Evolutionary conservation across 371 early-diverging fungal genomes (phyloP).

Genomic region (Mortierella sp.): DNA sequence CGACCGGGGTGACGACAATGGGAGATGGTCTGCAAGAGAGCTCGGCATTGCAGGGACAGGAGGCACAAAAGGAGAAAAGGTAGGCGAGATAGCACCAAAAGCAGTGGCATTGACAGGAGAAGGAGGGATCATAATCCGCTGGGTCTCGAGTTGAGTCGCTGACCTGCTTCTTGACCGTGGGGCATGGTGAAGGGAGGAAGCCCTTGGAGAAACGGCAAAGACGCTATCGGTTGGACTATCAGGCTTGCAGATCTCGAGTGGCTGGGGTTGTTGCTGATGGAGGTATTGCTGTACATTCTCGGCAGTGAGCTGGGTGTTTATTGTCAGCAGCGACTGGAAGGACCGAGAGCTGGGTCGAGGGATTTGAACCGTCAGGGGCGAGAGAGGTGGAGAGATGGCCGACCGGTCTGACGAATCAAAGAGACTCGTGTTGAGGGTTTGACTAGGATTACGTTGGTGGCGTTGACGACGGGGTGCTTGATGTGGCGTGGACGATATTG

Average conservation of each 20-base stretch:
- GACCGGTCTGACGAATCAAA: slow-evolving; percentile 25
- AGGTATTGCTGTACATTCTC: slow-evolving; percentile 3
- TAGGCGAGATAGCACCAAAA: neutral
- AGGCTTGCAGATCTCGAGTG: neutral
- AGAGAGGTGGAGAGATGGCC: slow-evolving; percentile 26
- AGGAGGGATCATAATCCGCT: slow-evolving; percentile 12
- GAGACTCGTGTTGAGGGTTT: slow-evolving; percentile 27
- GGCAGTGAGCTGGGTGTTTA: neutral
- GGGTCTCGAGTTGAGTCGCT: slow-evolving; percentile 10
- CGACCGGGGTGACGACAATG: neutral
- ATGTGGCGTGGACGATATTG: slow-evolving; percentile 8
- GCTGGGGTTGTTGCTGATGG: neutral
- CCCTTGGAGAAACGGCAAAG: neutral
- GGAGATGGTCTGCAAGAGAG: slow-evolving; percentile 24
- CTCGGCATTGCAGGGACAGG: slow-evolving; percentile 8
- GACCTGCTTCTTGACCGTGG: slow-evolving; percentile 16
- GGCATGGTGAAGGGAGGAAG: neutral
- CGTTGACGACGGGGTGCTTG: slow-evolving; percentile 5
- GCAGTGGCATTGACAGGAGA: neutral
- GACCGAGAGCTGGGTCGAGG: slow-evolving; percentile 27
- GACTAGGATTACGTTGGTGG: slow-evolving; percentile 37
- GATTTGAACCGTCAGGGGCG: slow-evolving; percentile 43
- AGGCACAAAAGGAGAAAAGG: slow-evolving; percentile 11
- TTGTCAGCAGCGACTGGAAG: slow-evolving; percentile 2
- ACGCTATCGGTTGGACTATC: slow-evolving; percentile 30